A percentile compares a stretch with the other conserved stretches of the same genome.
phyloP scores from a whole-genome alignment of 1,284 basidiomycete species.

The Boletellus deceptivus region DNA sequence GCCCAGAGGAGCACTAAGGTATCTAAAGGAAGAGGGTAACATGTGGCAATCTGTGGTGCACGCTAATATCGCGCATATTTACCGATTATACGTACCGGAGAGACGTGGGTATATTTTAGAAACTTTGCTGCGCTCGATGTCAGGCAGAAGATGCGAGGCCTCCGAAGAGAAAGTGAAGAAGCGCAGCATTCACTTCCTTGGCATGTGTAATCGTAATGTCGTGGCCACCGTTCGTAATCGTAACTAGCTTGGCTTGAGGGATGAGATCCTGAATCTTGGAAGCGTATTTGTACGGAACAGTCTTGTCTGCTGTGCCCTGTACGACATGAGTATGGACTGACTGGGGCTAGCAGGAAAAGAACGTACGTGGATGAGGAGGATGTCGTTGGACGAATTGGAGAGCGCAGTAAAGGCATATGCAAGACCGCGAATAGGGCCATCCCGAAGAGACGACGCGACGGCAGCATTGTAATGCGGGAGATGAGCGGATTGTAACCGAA shows the following conservation, averaged over 20 bases:
- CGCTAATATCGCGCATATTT: background rate
- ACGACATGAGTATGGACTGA: background rate
- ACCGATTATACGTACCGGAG: conserved; percentile 3
- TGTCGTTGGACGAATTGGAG: conserved; percentile 45
- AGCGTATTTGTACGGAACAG: conserved; percentile 63
- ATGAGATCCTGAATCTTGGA: conserved; percentile 51
- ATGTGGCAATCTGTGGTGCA: conserved; percentile 8
- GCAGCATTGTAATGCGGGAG: conserved; percentile 71
- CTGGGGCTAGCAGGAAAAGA: background rate
- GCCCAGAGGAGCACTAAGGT: background rate
- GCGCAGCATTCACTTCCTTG: conserved; percentile 39
- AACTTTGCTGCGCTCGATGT: background rate
- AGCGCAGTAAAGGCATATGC: conserved; percentile 48
- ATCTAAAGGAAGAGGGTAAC: conserved; percentile 6
- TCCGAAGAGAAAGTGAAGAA: conserved; percentile 40
- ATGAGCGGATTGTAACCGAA: conserved; percentile 69
- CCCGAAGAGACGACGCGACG: conserved; percentile 69
- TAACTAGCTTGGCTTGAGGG: conserved; percentile 53
- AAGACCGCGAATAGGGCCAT: conserved; percentile 66
- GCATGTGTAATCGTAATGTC: conserved; percentile 62
- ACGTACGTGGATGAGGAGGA: conserved; percentile 65
- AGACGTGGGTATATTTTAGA: background rate
- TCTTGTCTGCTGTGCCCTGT: conserved; percentile 65
- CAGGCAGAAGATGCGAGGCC: background rate
- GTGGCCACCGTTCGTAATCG: conserved; percentile 59